phyloP scores from a whole-genome alignment of 805 yeast genomes.

The Barnettozyma salicaria region DNA sequence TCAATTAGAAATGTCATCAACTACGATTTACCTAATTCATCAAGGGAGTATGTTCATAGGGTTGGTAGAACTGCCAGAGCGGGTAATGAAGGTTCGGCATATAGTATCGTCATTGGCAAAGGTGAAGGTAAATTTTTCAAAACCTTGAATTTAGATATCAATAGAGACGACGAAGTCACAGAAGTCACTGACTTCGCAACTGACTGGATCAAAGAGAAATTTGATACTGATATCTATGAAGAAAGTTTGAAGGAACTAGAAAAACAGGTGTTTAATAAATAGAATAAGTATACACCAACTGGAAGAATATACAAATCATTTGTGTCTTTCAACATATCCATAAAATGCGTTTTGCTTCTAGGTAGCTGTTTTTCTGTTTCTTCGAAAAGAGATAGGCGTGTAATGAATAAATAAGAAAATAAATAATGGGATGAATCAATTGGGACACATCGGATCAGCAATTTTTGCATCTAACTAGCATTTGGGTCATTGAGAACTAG shows the following conservation, averaged over 20 bases:
- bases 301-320: neutral
- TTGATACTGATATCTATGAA: slow-evolving; percentile 34
- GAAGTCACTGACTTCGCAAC: slow-evolving; percentile 26
- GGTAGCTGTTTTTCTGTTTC: neutral
- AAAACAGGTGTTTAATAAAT: slow-evolving; percentile 30
- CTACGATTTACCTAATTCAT: slow-evolving; percentile 83
- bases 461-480: slow-evolving; percentile 15
- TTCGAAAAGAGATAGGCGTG: slow-evolving; percentile 7
- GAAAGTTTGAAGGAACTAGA: slow-evolving; percentile 40
- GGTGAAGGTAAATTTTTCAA: slow-evolving; percentile 70
- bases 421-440: neutral
- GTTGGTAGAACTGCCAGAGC: slow-evolving; percentile 98
- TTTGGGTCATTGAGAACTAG: slow-evolving; percentile 42
- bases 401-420: slow-evolving; percentile 10
- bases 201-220: slow-evolving; percentile 8
- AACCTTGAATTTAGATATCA: slow-evolving; percentile 45
- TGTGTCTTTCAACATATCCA: neutral
- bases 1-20: slow-evolving; percentile 72
- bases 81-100: slow-evolving; percentile 66
- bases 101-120: slow-evolving; percentile 65
- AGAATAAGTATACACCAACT: neutral
- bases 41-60: slow-evolving; percentile 91
- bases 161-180: slow-evolving; percentile 38
- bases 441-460: neutral
- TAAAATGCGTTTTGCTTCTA: neutral